phyloP scores from a whole-genome alignment of 495 filamentous ascomycete species.

The Neurospora sp. region DNA sequence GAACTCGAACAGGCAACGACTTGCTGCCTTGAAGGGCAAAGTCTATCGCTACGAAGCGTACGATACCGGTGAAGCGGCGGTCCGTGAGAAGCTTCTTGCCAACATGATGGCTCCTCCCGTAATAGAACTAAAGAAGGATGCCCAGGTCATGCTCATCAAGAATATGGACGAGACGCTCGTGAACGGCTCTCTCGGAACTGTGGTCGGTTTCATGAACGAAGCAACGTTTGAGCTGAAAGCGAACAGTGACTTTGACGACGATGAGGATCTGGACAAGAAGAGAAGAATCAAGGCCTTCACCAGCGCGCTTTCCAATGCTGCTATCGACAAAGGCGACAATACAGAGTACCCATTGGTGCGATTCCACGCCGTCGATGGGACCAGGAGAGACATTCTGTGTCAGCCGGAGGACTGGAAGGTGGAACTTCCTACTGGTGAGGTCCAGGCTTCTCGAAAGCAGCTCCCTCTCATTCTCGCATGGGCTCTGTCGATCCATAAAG shows the following conservation, averaged over 20 bases:
- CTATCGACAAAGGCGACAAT: slow-evolving; percentile 22
- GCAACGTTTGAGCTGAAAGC: slow-evolving; percentile 57
- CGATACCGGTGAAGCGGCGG: slow-evolving; percentile 63
- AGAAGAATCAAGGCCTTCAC: slow-evolving; percentile 29
- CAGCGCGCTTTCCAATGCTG: slow-evolving; percentile 15
- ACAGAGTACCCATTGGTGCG: slow-evolving; percentile 69
- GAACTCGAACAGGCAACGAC: slow-evolving; percentile 64
- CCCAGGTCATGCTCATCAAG: slow-evolving; percentile 99
- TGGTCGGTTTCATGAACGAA: slow-evolving; percentile 81
- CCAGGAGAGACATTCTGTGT: slow-evolving; percentile 65
- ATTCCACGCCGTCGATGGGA: slow-evolving; percentile 71
- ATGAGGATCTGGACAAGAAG: slow-evolving; percentile 36
- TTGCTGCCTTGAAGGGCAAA: slow-evolving; percentile 60
- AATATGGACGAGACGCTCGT: slow-evolving; percentile 92
- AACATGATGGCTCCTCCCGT: slow-evolving; percentile 85
- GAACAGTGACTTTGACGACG: slow-evolving; percentile 43
- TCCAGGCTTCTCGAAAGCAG: slow-evolving; percentile 74
- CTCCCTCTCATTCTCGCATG: slow-evolving; percentile 87
- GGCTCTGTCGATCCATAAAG: slow-evolving; percentile 97
- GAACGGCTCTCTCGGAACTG: slow-evolving; percentile 84
- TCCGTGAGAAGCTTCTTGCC: slow-evolving; percentile 66
- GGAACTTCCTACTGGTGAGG: slow-evolving; percentile 87
- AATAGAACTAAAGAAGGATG: slow-evolving; percentile 77
- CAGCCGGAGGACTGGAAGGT: slow-evolving; percentile 89
- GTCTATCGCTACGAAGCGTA: slow-evolving; percentile 54